phyloP scores from a whole-genome alignment of 73 alveolate genomes.

The Tetrahymena malaccensis region DNA sequence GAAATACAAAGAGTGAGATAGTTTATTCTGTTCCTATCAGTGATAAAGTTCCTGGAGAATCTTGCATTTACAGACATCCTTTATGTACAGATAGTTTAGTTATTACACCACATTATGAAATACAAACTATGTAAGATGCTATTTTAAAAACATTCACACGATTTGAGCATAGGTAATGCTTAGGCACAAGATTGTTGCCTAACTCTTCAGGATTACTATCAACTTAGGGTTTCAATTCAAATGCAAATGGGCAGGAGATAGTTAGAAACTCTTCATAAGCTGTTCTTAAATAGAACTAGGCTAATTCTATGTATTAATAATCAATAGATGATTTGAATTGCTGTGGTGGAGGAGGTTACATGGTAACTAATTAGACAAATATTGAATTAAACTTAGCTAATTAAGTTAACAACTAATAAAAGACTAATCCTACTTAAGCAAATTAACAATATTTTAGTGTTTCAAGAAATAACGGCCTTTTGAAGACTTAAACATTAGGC shows the following conservation, averaged over 20 bases:
- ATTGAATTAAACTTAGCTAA: not conserved
- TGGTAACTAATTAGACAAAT: not conserved
- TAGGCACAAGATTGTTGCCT: not conserved
- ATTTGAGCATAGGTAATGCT: not conserved
- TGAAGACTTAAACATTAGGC: not conserved
- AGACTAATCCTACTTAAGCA: not conserved
- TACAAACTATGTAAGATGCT: not conserved
- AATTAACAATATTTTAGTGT: not conserved
- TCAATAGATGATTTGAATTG: not conserved
- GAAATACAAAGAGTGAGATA: not conserved
- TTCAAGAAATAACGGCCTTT: not conserved
- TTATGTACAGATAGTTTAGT: conserved; percentile 27
- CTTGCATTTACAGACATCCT: conserved; percentile 62
- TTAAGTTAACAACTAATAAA: not conserved
- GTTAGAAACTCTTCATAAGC: not conserved
- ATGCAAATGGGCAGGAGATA: not conserved
- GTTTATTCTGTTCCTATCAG: conserved; percentile 56
- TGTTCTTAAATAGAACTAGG: not conserved
- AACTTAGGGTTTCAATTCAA: not conserved
- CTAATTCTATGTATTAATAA: not conserved
- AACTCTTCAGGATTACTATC: not conserved
- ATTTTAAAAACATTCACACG: not conserved
- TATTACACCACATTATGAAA: not conserved
- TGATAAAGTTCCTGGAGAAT: conserved; percentile 64
- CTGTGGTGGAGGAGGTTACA: not conserved